Base-by-base conservation (phyloP, 2,329 filamentous ascomycete species). In the Sporothrix globosa region DNA sequence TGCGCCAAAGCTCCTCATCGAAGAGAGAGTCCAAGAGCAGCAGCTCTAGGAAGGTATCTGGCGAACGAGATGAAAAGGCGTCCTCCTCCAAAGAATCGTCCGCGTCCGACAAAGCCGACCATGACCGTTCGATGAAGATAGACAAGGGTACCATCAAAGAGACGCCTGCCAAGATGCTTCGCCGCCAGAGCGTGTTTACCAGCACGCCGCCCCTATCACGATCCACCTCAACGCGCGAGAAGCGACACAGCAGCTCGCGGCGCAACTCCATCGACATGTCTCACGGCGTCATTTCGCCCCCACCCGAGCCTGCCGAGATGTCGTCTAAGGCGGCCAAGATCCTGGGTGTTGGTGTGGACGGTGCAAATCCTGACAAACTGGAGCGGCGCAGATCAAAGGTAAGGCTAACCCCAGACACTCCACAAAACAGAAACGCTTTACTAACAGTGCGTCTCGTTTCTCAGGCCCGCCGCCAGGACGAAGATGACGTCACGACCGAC, bases 281-380 rank as follows among this genome's bases (percentile, higher is more conserved):
- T 39, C 83, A 84, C 73, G 91, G 88, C 9, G 82, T 94, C 72
- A 84, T 87, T 60, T 92, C 91, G 24, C 91, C 92, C 3, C 91
- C 92, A 10, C 88, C 90, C 2, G 92, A 93, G 41, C 87, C 91
- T 44, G 81, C 84, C 54, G 86, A 87, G 67, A 85, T 92, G 77
- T 86, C 90, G 9, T 85, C 88, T 60, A 97, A 96, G 79, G 92
- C 92, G 39, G 92, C 92, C 44, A 93, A 90, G 79, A 80, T 95
- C 68, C 88, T 96, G 2, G 88, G 93, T 82, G 74, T 86, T 30
- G 83, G 76, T 53, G 81, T 80, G 68, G 78, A 80, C 17, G 77
- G 76, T 56, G 80, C 79, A 73, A 82, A 79, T 73, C 81, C 83
- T 4, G 86, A 86, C 65, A 88, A 84, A 75, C 73, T 79, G 10